A percentile compares a stretch with the other conserved stretches of the same genome.
phyloP scores from a whole-genome alignment of 371 early-diverging fungal genomes.

The Smittium mucronatum region DNA sequence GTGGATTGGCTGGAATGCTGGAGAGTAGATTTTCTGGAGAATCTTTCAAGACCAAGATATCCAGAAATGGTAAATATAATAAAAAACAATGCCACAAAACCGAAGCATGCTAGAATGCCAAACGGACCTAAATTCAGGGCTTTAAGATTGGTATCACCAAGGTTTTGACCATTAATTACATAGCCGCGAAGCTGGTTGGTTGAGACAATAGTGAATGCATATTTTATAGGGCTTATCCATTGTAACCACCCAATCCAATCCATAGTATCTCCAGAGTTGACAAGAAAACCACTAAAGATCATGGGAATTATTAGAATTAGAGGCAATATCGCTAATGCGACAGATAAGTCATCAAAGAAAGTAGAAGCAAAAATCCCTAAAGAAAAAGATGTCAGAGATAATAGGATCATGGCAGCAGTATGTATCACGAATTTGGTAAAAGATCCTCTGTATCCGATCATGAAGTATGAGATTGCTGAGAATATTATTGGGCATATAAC shows the following conservation, averaged over 20 bases:
- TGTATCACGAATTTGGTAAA: slow-evolving; percentile 37
- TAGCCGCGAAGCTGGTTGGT: slow-evolving; percentile 36
- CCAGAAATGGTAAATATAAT: slow-evolving; percentile 20
- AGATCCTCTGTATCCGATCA: slow-evolving; percentile 37
- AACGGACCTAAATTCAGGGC: slow-evolving; percentile 24
- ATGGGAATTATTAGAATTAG: slow-evolving; percentile 34
- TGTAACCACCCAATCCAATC: slow-evolving; percentile 44
- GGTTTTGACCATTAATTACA: slow-evolving; percentile 16
- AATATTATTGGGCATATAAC: slow-evolving; percentile 34
- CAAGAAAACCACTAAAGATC: slow-evolving; percentile 44
- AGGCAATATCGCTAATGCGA: slow-evolving; percentile 37
- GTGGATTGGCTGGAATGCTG: too few relatives aligned
- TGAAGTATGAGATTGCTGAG: slow-evolving; percentile 37
- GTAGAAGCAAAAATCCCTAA: slow-evolving; percentile 42
- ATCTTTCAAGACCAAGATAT: too few relatives aligned
- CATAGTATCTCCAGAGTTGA: slow-evolving; percentile 45
- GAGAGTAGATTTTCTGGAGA: too few relatives aligned
- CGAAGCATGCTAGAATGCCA: slow-evolving; percentile 24
- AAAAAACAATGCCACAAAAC: slow-evolving; percentile 15
- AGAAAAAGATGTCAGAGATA: slow-evolving; percentile 32
- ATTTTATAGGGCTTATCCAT: slow-evolving; percentile 48
- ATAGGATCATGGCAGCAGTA: slow-evolving; percentile 13
- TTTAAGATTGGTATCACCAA: slow-evolving; percentile 22
- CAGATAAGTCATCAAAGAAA: slow-evolving; percentile 29
- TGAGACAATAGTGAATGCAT: slow-evolving; percentile 41